A percentile compares a stretch with the other conserved stretches of the same genome.
These are phyloP conservation scores for Collybia sordida DNA, from an alignment of 768 basidiomycete species.

Conservation along the genomic window DNA sequence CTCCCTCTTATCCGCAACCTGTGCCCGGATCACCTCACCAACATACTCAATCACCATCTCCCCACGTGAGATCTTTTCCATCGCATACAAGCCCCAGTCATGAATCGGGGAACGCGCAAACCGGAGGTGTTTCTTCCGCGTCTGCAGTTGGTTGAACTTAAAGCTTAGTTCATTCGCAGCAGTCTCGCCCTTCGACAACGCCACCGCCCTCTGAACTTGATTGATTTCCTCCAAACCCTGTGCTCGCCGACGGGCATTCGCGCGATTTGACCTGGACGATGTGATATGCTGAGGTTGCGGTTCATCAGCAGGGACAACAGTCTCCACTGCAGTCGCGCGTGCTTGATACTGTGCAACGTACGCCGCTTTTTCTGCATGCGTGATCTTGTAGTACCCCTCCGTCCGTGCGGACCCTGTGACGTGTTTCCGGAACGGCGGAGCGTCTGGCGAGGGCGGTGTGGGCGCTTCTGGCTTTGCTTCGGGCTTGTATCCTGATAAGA, in stretches of 20 bases:
- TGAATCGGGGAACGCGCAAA: slow-evolving; percentile 96
- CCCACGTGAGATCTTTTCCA: slow-evolving; percentile 90
- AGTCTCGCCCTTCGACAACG: slow-evolving; percentile 72
- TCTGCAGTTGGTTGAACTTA: slow-evolving; percentile 98
- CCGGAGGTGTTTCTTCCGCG: slow-evolving; percentile 95
- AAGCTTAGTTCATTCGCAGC: slow-evolving; percentile 72
- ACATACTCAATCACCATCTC: slow-evolving; percentile 99
- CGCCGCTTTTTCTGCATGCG: slow-evolving; percentile 84
- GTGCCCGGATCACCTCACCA: slow-evolving; percentile 93
- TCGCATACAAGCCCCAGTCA: slow-evolving; percentile 97
- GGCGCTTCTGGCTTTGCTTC: slow-evolving; percentile 22
- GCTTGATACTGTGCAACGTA: slow-evolving; percentile 89
- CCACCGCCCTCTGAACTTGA: slow-evolving; percentile 80
- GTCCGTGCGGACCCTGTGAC: slow-evolving; percentile 86
- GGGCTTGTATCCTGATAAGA: slow-evolving; percentile 40
- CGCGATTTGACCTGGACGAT: slow-evolving; percentile 87
- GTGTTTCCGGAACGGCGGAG: slow-evolving; percentile 70
- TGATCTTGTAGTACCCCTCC: slow-evolving; percentile 95
- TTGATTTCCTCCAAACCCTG: slow-evolving; percentile 95
- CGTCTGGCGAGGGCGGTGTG: slow-evolving; percentile 31
- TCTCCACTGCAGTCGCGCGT: slow-evolving; percentile 42
- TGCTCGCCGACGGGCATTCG: slow-evolving; percentile 87
- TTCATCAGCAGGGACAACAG: slow-evolving; percentile 43
- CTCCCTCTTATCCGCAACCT: slow-evolving; percentile 95
- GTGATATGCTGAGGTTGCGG: slow-evolving; percentile 57